Evolutionary conservation across 1,139 yeast species (phyloP).

Genomic region (Taphrina populina): DNA sequence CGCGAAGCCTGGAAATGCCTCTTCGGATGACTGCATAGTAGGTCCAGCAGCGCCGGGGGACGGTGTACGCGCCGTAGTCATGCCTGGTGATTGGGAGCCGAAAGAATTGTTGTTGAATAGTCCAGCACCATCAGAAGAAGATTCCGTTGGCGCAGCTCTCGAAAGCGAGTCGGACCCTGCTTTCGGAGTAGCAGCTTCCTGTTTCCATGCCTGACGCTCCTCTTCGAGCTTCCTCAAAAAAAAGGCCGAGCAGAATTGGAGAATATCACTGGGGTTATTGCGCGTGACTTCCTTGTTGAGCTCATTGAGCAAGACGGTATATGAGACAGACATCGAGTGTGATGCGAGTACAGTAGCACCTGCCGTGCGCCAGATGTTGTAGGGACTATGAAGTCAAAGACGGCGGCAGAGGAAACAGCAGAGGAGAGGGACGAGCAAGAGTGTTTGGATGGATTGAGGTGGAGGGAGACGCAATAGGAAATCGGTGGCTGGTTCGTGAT

Average conservation of each 20-base stretch:
- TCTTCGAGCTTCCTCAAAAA: constrained; percentile 61
- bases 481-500: constrained; percentile 26
- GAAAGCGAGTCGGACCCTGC: constrained; percentile 53
- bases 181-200: constrained; percentile 41
- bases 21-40: constrained; percentile 6
- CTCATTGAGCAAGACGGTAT: constrained; percentile 58
- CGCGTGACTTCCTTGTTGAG: constrained; percentile 62
- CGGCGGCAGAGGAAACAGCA: background rate
- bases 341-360: too few species aligned
- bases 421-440: background rate
- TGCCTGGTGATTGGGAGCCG: background rate
- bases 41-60: constrained; percentile 49
- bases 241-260: constrained; percentile 71
- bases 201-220: constrained; percentile 49
- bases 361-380: too few species aligned
- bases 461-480: constrained; percentile 17
- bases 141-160: constrained; percentile 65
- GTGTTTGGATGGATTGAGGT: background rate
- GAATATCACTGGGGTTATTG: constrained; percentile 63
- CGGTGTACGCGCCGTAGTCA: constrained; percentile 4
- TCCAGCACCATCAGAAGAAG: constrained; percentile 47
- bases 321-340: constrained; percentile 50
- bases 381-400: background rate
- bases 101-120: constrained; percentile 2
- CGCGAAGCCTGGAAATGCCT: constrained; percentile 31